These are phyloP conservation scores for Chlamydomonas reinhardtii DNA, from an alignment of 163 green algal genomes.

Conservation along the genomic window DNA sequence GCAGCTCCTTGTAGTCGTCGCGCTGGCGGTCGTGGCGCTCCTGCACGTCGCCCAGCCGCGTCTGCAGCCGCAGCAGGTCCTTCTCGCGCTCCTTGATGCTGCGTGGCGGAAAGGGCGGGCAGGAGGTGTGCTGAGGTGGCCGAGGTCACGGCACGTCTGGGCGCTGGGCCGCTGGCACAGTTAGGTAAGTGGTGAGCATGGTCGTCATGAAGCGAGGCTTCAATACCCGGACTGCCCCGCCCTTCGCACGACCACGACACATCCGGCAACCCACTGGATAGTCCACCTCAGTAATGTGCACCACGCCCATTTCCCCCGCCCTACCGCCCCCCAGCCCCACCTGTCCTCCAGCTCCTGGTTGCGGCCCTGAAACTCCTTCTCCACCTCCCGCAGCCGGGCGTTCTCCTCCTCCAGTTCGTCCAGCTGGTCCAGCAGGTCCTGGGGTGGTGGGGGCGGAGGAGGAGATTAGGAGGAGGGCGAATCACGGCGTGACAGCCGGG, in stretches of 20 bases:
- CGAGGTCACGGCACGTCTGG: no score
- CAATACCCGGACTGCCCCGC: no score
- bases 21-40: conserved; percentile 29
- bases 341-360: conserved; percentile 38
- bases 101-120: background rate
- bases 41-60: conserved; percentile 33
- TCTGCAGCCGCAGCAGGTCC: conserved; percentile 53
- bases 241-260: no score
- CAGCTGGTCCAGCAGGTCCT: conserved; percentile 56
- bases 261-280: no score
- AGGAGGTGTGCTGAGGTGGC: background rate
- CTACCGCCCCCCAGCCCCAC: background rate
- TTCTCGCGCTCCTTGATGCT: conserved; percentile 36
- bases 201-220: no score
- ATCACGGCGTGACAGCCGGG: no score
- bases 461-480: no score
- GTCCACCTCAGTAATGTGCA: no score
- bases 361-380: conserved; percentile 27
- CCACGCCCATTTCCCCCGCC: no score
- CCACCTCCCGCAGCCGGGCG: conserved; percentile 1
- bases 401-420: conserved; percentile 45
- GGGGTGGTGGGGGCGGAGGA: background rate
- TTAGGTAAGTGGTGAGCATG: no score
- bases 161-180: no score
- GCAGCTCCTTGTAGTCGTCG: conserved; percentile 58